Evolutionary conservation across 1,284 basidiomycete genomes (phyloP).

Genomic region (Exobasidium cylindrosporum): DNA sequence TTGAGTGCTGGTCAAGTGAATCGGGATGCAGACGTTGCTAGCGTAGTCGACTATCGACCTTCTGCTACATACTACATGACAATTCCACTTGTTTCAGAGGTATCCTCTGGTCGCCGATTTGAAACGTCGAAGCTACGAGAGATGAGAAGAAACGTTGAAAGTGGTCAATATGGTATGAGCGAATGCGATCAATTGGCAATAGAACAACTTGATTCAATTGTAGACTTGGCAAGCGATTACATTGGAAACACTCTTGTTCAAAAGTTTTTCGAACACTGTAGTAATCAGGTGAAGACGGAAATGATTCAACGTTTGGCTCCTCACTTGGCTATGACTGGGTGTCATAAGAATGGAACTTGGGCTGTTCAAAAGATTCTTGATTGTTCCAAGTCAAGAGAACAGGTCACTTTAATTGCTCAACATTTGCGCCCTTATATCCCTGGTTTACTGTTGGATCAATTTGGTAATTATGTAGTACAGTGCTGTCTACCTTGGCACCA

Average conservation of each 20-base stretch:
- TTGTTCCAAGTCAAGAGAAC: conserved; percentile 76
- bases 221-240: conserved; percentile 96
- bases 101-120: conserved; percentile 61
- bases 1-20: conserved; percentile 66
- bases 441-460: conserved; percentile 88
- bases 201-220: conserved; percentile 75
- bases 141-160: conserved; percentile 82
- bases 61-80: conserved; percentile 55
- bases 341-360: conserved; percentile 99
- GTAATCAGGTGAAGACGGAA: conserved; percentile 70
- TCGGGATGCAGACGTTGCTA: conserved; percentile 22
- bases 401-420: conserved; percentile 76
- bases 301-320: conserved; percentile 93
- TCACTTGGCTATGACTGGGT: conserved; percentile 93
- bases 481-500: conserved; percentile 79
- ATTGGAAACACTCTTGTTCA: conserved; percentile 98
- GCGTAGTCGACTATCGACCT: conserved; percentile 69
- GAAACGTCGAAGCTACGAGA: conserved; percentile 87
- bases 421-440: conserved; percentile 88
- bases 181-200: conserved; percentile 85
- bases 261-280: conserved; percentile 90
- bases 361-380: conserved; percentile 95
- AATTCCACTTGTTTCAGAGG: conserved; percentile 47
- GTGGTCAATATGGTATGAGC: conserved; percentile 73
- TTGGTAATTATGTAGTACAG: conserved; percentile 97